Evolutionary conservation across 2,329 filamentous ascomycete species (phyloP).

Genomic region (Penicillium griseofulvum): DNA sequence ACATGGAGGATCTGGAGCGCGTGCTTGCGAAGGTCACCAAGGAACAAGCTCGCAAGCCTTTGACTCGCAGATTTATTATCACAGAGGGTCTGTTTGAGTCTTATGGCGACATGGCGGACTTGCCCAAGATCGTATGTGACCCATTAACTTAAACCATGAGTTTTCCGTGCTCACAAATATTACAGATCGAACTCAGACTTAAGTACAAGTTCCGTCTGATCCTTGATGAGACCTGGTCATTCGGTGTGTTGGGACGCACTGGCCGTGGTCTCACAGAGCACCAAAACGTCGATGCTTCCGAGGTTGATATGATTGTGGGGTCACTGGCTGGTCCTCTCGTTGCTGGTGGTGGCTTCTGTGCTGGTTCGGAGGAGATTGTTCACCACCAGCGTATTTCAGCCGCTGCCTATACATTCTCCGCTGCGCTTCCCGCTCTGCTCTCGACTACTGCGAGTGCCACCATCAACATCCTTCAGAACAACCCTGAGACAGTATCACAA

Average conservation of each 20-base stretch:
- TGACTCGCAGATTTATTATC: slow-evolving; percentile 92
- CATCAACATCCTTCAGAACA: slow-evolving; percentile 78
- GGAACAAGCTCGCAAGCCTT: slow-evolving; percentile 81
- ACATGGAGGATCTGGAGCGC: slow-evolving; percentile 87
- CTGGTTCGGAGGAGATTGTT: slow-evolving; percentile 84
- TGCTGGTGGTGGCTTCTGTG: slow-evolving; percentile 93
- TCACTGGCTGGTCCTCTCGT: slow-evolving; percentile 87
- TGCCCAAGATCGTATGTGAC: slow-evolving; percentile 73
- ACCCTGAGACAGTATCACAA: slow-evolving; percentile 74
- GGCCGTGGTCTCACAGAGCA: slow-evolving; percentile 92
- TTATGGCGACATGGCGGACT: slow-evolving; percentile 76
- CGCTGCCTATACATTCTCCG: slow-evolving; percentile 91
- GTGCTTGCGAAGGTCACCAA: slow-evolving; percentile 81
- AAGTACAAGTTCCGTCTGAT: slow-evolving; percentile 98
- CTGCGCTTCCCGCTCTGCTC: slow-evolving; percentile 86
- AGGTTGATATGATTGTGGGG: slow-evolving; percentile 96
- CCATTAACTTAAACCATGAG: not conserved
- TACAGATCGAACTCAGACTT: slow-evolving; percentile 81
- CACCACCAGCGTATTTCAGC: slow-evolving; percentile 95
- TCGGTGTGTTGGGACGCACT: slow-evolving; percentile 87
- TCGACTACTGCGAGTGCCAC: slow-evolving; percentile 96
- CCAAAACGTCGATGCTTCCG: slow-evolving; percentile 88
- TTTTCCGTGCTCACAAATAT: slow-evolving; percentile 6
- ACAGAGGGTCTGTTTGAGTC: slow-evolving; percentile 94
- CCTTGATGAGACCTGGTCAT: slow-evolving; percentile 96